These are phyloP conservation scores for Penicillium simplicissimum DNA, from an alignment of 495 filamentous ascomycete genomes.

Conservation along the genomic window DNA sequence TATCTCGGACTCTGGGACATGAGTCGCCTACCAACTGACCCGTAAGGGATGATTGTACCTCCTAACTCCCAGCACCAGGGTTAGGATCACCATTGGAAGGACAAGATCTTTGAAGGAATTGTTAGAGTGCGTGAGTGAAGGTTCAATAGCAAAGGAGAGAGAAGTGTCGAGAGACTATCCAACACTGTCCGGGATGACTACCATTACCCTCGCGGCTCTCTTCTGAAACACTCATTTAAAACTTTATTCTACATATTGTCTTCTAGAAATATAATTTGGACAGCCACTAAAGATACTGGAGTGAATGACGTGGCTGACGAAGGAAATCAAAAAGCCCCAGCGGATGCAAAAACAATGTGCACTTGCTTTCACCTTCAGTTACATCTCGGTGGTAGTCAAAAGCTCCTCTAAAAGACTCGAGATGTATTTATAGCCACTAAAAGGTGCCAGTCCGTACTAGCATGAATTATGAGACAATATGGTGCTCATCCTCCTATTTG, in stretches of 20 bases:
- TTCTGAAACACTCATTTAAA: background rate
- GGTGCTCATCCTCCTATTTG: background rate
- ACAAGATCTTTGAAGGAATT: background rate
- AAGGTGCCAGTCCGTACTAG: background rate
- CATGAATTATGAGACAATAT: background rate
- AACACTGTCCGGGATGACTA: background rate
- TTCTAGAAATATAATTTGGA: background rate
- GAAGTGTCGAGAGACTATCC: background rate
- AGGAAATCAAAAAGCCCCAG: background rate
- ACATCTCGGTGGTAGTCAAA: background rate
- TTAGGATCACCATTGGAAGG: background rate
- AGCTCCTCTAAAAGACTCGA: background rate
- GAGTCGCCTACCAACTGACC: background rate
- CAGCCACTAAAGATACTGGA: background rate
- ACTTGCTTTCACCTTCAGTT: background rate
- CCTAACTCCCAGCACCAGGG: background rate
- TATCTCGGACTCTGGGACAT: constrained; percentile 13
- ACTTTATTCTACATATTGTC: background rate
- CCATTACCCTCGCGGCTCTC: background rate
- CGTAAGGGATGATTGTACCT: background rate
- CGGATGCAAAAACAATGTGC: background rate
- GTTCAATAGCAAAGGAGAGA: background rate
- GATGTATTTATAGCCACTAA: background rate
- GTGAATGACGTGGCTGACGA: background rate
- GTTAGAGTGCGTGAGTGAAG: background rate